A percentile compares a stretch with the other conserved stretches of the same genome.
phyloP scores from a whole-genome alignment of 306 rosid genomes.

The Vicia faba region DNA sequence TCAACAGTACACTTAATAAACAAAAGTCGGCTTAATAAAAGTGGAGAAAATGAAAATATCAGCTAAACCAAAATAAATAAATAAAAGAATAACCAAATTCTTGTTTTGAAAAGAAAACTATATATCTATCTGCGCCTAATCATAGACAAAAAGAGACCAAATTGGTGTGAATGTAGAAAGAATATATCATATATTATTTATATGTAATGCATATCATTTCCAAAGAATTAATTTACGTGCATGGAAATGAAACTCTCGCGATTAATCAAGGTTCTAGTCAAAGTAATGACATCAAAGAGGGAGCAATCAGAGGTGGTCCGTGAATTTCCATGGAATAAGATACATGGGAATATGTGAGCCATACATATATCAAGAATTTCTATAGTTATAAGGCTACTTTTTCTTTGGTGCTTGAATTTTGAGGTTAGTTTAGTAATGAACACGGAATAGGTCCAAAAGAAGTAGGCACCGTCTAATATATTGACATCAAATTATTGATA shows the following conservation, averaged over 20 bases:
- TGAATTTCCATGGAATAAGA: conserved; percentile 32
- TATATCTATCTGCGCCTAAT: conserved; percentile 27
- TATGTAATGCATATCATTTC: conserved; percentile 6
- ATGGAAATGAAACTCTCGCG: conserved; percentile 44
- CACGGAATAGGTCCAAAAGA: conserved; percentile 78
- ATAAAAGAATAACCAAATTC: background rate
- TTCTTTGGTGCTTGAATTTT: conserved; percentile 48
- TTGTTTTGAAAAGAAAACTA: conserved; percentile 14
- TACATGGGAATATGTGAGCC: conserved; percentile 36
- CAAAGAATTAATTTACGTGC: conserved; percentile 38
- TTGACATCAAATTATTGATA: conserved; percentile 53
- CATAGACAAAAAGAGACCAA: conserved; percentile 19
- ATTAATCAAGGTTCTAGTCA: conserved; percentile 4
- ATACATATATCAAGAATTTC: conserved; percentile 30
- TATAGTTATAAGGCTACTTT: conserved; percentile 34
- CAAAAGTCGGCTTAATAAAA: no score
- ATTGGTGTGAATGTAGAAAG: conserved; percentile 41
- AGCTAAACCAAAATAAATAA: no score
- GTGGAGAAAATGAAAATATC: no score
- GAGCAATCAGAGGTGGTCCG: conserved; percentile 26
- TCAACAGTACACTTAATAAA: no score
- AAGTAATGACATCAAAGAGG: conserved; percentile 23
- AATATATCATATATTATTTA: background rate
- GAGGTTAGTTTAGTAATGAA: conserved; percentile 57
- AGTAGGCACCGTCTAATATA: conserved; percentile 89